Conservation (phyloP, 306 rosid genomes). For the Rosa lucieae region DNA sequence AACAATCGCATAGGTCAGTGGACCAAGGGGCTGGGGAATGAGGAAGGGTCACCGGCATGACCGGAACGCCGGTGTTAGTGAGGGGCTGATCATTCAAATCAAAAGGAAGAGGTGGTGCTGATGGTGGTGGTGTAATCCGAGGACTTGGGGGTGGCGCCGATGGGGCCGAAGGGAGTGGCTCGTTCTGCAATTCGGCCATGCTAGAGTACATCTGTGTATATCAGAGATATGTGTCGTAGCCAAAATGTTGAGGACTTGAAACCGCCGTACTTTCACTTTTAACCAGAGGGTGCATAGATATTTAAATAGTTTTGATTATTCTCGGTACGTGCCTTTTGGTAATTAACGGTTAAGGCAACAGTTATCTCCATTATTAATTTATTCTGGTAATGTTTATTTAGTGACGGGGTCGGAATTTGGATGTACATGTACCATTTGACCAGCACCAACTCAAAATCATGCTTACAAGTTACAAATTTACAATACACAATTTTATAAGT, state of each 20-base stretch:
- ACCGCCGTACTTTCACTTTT: not conserved
- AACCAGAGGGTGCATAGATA: not conserved
- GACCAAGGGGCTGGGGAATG: slow-evolving; percentile 46
- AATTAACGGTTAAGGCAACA: not conserved
- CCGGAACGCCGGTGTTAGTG: not conserved
- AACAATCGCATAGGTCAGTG: slow-evolving; percentile 44
- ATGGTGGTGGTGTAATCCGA: not conserved
- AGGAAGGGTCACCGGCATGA: not conserved
- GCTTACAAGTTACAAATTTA: not conserved
- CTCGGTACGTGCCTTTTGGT: slow-evolving; percentile 6
- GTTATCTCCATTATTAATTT: not conserved
- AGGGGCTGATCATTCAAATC: not conserved
- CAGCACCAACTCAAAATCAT: not conserved
- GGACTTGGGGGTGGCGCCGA: not conserved
- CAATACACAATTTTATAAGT: not conserved
- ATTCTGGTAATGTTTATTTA: not conserved
- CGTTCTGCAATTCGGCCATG: slow-evolving; percentile 4
- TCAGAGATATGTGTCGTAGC: not conserved
- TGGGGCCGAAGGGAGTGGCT: not conserved
- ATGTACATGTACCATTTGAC: not conserved
- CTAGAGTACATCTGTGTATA: not conserved
- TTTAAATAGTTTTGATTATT: not conserved
- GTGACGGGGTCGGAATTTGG: not conserved
- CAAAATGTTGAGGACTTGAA: not conserved
- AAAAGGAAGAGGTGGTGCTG: not conserved